Percentiles rank a stretch among this genome's conserved stretches.
These are phyloP conservation scores for Rosa multiflora DNA, from an alignment of 306 rosid species.

Conservation along the genomic window DNA sequence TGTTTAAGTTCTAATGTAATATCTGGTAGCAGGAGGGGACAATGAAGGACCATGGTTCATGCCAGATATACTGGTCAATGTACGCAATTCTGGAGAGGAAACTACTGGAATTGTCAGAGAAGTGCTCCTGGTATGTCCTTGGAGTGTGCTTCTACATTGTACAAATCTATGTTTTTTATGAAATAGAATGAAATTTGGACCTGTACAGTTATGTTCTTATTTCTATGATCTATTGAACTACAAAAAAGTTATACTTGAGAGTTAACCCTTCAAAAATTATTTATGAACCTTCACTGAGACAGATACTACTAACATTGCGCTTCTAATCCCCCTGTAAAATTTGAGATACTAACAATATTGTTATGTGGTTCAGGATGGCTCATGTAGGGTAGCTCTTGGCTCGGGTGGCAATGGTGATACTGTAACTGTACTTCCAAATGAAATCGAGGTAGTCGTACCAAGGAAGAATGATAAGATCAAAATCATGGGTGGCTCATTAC, in stretches of 20 bases:
- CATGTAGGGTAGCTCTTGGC: conserved; percentile 71
- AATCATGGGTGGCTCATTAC: conserved; percentile 81
- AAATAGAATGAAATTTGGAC: conserved; percentile 2
- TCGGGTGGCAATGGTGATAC: conserved; percentile 76
- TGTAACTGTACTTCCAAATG: conserved; percentile 54
- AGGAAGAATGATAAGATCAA: conserved; percentile 81
- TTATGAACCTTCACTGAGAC: not conserved
- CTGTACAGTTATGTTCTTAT: not conserved
- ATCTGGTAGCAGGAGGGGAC: conserved; percentile 68
- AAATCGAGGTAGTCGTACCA: conserved; percentile 81
- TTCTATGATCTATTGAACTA: not conserved
- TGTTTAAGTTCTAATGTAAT: conserved; percentile 3
- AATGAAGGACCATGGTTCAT: conserved; percentile 85
- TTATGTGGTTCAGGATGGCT: conserved; percentile 68
- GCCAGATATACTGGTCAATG: conserved; percentile 86
- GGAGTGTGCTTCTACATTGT: not conserved
- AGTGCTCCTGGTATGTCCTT: conserved; percentile 77
- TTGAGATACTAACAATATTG: not conserved
- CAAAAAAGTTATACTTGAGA: not conserved
- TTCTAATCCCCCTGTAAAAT: too few relatives aligned
- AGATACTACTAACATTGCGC: not conserved
- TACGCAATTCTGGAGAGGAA: conserved; percentile 78
- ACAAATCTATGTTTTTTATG: not conserved
- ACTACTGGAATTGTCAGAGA: conserved; percentile 73
- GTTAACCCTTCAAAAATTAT: not conserved